Evolutionary conservation across 2,329 filamentous ascomycete genomes (phyloP), one percentile per base, ranked within the genome.

Genomic region (Calonectria henricotiae): DNA sequence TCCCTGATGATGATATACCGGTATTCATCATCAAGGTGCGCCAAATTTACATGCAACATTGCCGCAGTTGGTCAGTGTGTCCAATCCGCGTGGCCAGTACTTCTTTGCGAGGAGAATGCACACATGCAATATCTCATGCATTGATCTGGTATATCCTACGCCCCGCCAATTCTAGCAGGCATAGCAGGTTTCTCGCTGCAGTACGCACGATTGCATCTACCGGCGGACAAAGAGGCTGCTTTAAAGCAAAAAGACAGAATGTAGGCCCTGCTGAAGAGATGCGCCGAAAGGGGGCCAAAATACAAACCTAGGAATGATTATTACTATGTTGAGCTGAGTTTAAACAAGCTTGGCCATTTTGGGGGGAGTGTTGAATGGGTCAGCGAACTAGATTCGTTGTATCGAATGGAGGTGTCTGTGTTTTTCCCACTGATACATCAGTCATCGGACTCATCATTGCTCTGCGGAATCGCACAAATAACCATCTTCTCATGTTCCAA

Each of bases 81-180:
- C 2, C 20, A 69, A 7, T 73, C 73, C 1, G 49, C 62, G 0
- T 73, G 73, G 71, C 69, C 69, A 12, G 27, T 44, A 37, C 37
- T 44, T 4, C 46, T 70, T 7, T 70, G 65, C 32, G 13, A 65
- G 5, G 15, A n/a, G 15, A n/a, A 25, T 23, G 32, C 5, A 12
- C 68, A 65, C 27, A n/a, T 41, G 3, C 15, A 25, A 1, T 68
- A 43, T 12, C 11, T 67, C 5, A 27, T 55, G 20, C 44, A 20
- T 9, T 30, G 49, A 5, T 68, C 63, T 0, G 71, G 69, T 0
- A 72, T 70, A 0, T 73, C 71, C 0, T 70, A 70, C 35, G 64
- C 71, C 1, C 70, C 71, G 3, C 61, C 70, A 1, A 68, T 73
- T 4, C 44, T 49, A 1, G 62, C 55, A 0, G 69, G 63, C 0